Percentiles rank a stretch among this genome's conserved stretches.
phyloP scores from a whole-genome alignment of 176 grass and related monocot species.

The Oropetium thomaeum region DNA sequence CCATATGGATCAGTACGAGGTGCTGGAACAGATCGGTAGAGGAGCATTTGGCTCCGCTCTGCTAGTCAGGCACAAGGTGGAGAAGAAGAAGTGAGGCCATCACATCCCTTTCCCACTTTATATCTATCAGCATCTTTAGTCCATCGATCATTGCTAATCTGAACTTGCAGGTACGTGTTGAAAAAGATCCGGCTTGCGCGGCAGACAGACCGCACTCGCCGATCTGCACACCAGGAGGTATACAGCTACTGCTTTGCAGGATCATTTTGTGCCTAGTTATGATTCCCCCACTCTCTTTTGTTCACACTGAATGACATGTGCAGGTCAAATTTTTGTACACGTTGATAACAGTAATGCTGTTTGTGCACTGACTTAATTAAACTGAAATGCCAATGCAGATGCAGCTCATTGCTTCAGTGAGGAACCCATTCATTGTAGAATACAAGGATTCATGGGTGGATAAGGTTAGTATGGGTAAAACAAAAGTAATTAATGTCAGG shows the following conservation, averaged over 20 bases:
- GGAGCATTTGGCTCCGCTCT: constrained; percentile 84
- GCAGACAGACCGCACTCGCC: constrained; percentile 75
- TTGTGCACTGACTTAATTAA: constrained; percentile 15
- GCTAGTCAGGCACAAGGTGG: constrained; percentile 79
- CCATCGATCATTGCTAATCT: constrained; percentile 18
- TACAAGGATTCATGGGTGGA: constrained; percentile 97
- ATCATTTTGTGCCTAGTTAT: constrained; percentile 18
- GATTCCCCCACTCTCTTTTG: constrained; percentile 22
- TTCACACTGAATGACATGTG: constrained; percentile 8
- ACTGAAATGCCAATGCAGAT: constrained; percentile 44
- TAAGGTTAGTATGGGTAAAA: constrained; percentile 48
- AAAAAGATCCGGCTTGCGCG: constrained; percentile 87
- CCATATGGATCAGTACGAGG: constrained; percentile 85
- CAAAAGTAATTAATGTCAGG: neutral
- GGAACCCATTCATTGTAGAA: constrained; percentile 89
- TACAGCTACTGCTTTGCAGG: constrained; percentile 16
- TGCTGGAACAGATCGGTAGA: constrained; percentile 91
- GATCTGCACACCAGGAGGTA: constrained; percentile 90
- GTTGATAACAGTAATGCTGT: neutral
- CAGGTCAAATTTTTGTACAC: constrained; percentile 20
- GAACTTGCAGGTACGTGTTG: constrained; percentile 69
- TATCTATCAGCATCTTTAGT: neutral
- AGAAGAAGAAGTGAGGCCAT: constrained; percentile 74
- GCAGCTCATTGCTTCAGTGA: constrained; percentile 81
- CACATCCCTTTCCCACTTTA: constrained; percentile 1